phyloP scores from a whole-genome alignment of 495 filamentous ascomycete species.

The Neurospora tetraspora region DNA sequence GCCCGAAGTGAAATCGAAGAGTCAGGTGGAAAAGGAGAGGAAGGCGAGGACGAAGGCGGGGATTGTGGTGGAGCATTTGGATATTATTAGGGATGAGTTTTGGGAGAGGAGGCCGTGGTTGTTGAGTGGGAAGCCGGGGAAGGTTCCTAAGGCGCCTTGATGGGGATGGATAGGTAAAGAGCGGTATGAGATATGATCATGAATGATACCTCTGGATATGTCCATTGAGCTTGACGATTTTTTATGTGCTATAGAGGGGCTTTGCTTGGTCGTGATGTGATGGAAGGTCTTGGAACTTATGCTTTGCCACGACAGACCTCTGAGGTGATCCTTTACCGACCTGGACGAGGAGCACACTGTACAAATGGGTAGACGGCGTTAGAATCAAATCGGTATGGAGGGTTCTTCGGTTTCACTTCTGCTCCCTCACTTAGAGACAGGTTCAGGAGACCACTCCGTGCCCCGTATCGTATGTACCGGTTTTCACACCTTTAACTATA shows the following conservation, averaged over 20 bases:
- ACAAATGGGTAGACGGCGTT: not conserved
- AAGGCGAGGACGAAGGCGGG: constrained; percentile 66
- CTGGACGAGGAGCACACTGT: not conserved
- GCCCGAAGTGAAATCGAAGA: constrained; percentile 49
- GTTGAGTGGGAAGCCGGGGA: constrained; percentile 62
- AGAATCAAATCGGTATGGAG: not conserved
- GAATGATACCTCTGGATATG: not conserved
- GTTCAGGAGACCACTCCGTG: not conserved
- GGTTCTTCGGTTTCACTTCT: not conserved
- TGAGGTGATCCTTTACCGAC: not conserved
- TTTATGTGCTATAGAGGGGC: not conserved
- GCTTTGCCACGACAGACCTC: not conserved
- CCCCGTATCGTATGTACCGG: not conserved
- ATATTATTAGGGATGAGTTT: constrained; percentile 91
- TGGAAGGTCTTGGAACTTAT: not conserved
- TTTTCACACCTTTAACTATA: not conserved
- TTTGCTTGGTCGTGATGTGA: not conserved
- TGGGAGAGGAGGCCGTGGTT: constrained; percentile 85
- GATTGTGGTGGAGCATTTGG: constrained; percentile 72
- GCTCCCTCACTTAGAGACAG: not conserved
- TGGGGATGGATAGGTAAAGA: not conserved
- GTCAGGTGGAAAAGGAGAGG: constrained; percentile 65
- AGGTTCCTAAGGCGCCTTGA: constrained; percentile 45
- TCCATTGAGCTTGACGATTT: not conserved
- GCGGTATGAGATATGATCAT: not conserved